Evolutionary conservation across 257 asterid genomes (phyloP), one percentile per base, ranked within the genome.

Genomic region (Prunella vulgaris): DNA sequence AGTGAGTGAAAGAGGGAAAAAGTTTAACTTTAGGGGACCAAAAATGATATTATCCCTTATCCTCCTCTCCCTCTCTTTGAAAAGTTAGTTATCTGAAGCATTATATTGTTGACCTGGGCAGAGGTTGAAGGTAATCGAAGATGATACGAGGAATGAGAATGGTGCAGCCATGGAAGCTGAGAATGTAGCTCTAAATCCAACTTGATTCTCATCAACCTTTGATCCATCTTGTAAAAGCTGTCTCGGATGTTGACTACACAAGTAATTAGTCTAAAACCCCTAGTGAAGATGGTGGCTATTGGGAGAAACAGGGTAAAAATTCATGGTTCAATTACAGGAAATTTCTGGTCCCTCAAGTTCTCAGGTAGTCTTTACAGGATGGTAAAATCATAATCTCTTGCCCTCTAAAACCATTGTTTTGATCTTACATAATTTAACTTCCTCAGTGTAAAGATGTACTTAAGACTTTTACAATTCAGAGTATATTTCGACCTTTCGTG

Each of bases 121-220:
- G 76, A 71, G 76, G 63, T 33, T 71, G 64, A 71, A 71, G 69
- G 60, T 32, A 32, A 17, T 22, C 5, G 18, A 9, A 0, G 53
- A 58, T n/a, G 28, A 27, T 5, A 32, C 18, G 69, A 66, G 27
- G 18, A 59, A 71, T 13, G 42, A 48, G 46, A 46, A 32, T 70
- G 20, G 32, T 13, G 53, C 9, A 6, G 54, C 38, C 20, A 51
- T 52, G 63, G 62, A 21, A 33, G 52, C 27, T 20, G 48, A 32
- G 1, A 69, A 3, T 10, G 5, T 10, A 24, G 60, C 14, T 59
- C 20, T 53, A 54, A 35, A 52, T 30, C 21, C 20, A 51, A 52
- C 22, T 12, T 33, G 49, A 37, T 7, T 37, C 42, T 37, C 12
- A 8, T 37, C 42, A 37, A 37, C 42, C 42, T 40, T 40, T 40